Conservation (phyloP, 768 basidiomycete genomes). For the Agaricus sinodeliciosus region DNA sequence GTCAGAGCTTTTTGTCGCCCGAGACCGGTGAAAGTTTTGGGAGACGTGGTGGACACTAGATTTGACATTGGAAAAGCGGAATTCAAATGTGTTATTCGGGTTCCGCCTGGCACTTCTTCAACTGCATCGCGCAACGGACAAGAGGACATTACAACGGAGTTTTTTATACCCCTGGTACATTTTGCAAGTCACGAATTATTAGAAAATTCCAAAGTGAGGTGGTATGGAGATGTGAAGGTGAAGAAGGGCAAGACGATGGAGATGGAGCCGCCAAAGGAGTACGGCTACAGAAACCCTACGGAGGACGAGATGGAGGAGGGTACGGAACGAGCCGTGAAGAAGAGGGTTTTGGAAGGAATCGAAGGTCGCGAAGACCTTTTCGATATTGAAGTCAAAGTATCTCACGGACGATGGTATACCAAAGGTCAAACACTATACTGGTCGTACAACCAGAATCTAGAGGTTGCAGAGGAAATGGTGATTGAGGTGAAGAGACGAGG, state of each 20-base stretch:
- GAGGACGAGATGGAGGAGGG: neutral
- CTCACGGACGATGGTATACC: slow-evolving; percentile 34
- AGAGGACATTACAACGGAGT: slow-evolving; percentile 65
- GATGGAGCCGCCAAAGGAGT: slow-evolving; percentile 6
- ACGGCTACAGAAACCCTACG: neutral
- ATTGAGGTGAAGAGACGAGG: slow-evolving; percentile 25
- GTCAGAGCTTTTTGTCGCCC: slow-evolving; percentile 81
- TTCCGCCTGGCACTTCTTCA: slow-evolving; percentile 47
- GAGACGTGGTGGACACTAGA: slow-evolving; percentile 53
- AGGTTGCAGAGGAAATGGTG: slow-evolving; percentile 23
- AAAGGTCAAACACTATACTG: slow-evolving; percentile 45
- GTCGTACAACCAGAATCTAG: slow-evolving; percentile 40
- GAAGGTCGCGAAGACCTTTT: slow-evolving; percentile 20
- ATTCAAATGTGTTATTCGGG: slow-evolving; percentile 59
- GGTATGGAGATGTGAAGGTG: slow-evolving; percentile 2
- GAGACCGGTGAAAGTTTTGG: slow-evolving; percentile 72
- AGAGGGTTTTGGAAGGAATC: slow-evolving; percentile 12
- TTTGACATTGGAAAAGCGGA: slow-evolving; percentile 70
- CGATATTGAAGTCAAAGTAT: slow-evolving; percentile 40
- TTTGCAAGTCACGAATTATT: slow-evolving; percentile 48
- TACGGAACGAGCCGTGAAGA: slow-evolving; percentile 4
- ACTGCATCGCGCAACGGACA: slow-evolving; percentile 22
- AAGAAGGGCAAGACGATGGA: slow-evolving; percentile 2
- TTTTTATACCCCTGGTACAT: slow-evolving; percentile 88
- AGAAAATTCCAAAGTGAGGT: slow-evolving; percentile 10